Percentiles rank a stretch among this genome's conserved stretches.
phyloP scores from a whole-genome alignment of 495 filamentous ascomycete genomes.

The Trichocladium uniseriatum region DNA sequence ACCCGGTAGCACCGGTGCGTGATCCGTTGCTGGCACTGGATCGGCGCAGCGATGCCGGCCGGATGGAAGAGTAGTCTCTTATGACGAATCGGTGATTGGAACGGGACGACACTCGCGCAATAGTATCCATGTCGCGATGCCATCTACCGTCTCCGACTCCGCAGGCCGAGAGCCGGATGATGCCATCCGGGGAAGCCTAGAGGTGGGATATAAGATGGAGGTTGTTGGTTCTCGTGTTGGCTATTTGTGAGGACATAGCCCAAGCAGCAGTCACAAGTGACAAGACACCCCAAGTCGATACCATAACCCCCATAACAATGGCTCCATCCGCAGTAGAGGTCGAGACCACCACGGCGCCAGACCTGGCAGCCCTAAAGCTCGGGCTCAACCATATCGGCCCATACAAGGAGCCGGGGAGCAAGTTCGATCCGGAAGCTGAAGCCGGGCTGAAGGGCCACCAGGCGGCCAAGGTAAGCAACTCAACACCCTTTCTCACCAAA shows the following conservation, averaged over 20 bases:
- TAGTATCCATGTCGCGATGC: slow-evolving; percentile 15
- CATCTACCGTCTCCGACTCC: slow-evolving; percentile 17
- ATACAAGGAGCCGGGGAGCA: slow-evolving; percentile 52
- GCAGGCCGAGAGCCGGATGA: background rate
- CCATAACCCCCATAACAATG: slow-evolving; percentile 17
- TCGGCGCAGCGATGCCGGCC: background rate
- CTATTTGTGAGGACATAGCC: too few relatives aligned
- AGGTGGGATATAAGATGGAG: too few relatives aligned
- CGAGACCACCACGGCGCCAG: slow-evolving; percentile 23
- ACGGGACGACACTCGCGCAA: slow-evolving; percentile 11
- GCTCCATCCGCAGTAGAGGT: slow-evolving; percentile 28
- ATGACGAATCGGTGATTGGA: slow-evolving; percentile 7
- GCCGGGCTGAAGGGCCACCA: slow-evolving; percentile 34
- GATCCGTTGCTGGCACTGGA: background rate
- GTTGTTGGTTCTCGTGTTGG: too few relatives aligned
- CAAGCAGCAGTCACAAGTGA: too few relatives aligned
- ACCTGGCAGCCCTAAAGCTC: slow-evolving; percentile 24
- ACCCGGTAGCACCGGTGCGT: background rate
- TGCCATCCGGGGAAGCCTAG: too few relatives aligned
- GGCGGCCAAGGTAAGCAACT: slow-evolving; percentile 34
- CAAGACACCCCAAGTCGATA: too few relatives aligned
- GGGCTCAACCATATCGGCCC: slow-evolving; percentile 36
- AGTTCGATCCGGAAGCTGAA: slow-evolving; percentile 43
- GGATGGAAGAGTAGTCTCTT: background rate
- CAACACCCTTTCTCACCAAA: too few relatives aligned